Percentiles rank a stretch among this genome's conserved stretches.
These are phyloP conservation scores for Zalaria sp. DNA, from an alignment of 2,329 filamentous ascomycete genomes.

Conservation along the genomic window DNA sequence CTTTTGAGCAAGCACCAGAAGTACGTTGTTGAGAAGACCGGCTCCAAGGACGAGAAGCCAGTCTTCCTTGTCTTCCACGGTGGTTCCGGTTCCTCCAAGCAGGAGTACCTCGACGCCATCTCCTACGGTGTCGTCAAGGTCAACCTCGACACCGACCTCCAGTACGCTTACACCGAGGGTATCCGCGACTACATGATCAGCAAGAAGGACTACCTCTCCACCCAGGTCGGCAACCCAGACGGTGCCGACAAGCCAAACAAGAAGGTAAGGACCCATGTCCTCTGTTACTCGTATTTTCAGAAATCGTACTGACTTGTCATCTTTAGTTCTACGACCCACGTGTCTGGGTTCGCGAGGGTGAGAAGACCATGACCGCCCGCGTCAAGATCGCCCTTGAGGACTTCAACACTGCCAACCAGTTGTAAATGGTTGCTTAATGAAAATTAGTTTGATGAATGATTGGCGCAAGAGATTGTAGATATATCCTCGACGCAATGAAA, in stretches of 20 bases:
- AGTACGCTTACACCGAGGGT: constrained; percentile 84
- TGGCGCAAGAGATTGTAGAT: neutral
- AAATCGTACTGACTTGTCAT: constrained; percentile 1
- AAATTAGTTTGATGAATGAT: neutral
- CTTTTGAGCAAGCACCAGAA: constrained; percentile 93
- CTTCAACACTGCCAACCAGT: constrained; percentile 73
- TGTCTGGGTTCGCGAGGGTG: constrained; percentile 91
- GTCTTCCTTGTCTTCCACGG: constrained; percentile 99
- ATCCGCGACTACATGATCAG: constrained; percentile 88
- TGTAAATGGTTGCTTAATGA: constrained; percentile 35
- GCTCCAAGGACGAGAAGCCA: constrained; percentile 65
- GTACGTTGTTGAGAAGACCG: constrained; percentile 71
- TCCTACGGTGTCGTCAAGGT: constrained; percentile 95
- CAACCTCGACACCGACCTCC: constrained; percentile 96
- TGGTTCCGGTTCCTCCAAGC: constrained; percentile 79
- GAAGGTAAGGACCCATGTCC: constrained; percentile 39
- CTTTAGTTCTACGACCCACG: constrained; percentile 49
- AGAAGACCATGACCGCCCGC: constrained; percentile 88
- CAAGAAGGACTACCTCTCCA: constrained; percentile 89
- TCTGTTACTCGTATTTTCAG: constrained; percentile 12
- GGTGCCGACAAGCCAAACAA: constrained; percentile 98
- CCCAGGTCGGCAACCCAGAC: constrained; percentile 86
- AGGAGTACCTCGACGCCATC: constrained; percentile 84
- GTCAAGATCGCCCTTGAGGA: constrained; percentile 71
- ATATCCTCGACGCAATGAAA: too few species aligned